These are phyloP conservation scores for Alternaria dauci DNA, from an alignment of 2,329 filamentous ascomycete species.

Conservation along the genomic window DNA sequence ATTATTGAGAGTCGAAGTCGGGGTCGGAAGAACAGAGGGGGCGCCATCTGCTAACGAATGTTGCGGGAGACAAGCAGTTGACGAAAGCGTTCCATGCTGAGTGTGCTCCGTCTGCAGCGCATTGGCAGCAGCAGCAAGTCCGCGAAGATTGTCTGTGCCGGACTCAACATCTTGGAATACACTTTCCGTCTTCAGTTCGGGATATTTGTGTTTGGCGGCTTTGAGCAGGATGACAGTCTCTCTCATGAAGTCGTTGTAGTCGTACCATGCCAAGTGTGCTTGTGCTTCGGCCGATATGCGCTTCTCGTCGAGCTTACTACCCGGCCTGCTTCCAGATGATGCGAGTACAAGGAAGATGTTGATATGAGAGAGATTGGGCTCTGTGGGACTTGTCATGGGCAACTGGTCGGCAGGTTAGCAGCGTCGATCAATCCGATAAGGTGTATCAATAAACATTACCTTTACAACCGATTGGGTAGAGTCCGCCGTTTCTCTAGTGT, in stretches of 20 bases:
- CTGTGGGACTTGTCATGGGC: constrained; percentile 10
- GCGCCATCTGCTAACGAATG: not conserved
- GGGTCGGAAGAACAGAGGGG: not conserved
- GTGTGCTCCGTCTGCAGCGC: constrained; percentile 31
- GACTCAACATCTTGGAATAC: not conserved
- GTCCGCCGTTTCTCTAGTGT: not conserved
- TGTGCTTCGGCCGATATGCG: constrained; percentile 26
- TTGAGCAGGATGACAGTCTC: constrained; percentile 28
- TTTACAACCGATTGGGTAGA: not conserved
- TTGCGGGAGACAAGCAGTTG: not conserved
- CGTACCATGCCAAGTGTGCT: constrained; percentile 26
- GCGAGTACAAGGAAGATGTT: constrained; percentile 69
- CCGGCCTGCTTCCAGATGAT: constrained; percentile 62
- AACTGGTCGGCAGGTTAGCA: constrained; percentile 12
- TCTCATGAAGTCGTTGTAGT: constrained; percentile 29
- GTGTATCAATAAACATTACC: not conserved
- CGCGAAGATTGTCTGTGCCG: constrained; percentile 35
- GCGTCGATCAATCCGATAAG: not conserved
- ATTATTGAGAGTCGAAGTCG: not conserved
- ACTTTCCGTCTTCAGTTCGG: constrained; percentile 11
- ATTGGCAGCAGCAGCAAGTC: constrained; percentile 45
- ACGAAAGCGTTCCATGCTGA: not conserved
- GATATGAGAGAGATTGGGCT: constrained; percentile 53
- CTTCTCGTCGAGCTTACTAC: constrained; percentile 47
- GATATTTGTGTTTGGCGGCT: constrained; percentile 20